Evolutionary conservation across 257 asterid genomes (phyloP).

Genomic region (Scutellaria galericulata): DNA sequence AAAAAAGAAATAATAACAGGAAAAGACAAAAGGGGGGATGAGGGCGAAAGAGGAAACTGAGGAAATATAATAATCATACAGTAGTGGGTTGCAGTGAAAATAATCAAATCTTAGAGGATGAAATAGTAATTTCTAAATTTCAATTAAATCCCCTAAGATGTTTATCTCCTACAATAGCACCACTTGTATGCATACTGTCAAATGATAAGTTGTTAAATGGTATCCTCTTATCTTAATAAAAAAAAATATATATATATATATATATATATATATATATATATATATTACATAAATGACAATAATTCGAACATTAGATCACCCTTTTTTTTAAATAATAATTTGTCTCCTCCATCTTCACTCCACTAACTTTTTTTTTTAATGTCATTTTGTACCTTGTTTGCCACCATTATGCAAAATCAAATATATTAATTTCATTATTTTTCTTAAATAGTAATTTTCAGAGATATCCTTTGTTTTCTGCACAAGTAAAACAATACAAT

Average conservation of each 20-base stretch:
- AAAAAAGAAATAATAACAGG: not conserved
- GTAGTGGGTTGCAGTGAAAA: conserved; percentile 9
- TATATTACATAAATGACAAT: no score
- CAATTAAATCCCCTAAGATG: not conserved
- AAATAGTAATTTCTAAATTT: not conserved
- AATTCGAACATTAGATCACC: no score
- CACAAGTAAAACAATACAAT: not conserved
- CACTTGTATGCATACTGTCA: no score
- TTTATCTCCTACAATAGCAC: not conserved
- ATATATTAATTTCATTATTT: not conserved
- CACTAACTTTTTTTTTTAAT: no score
- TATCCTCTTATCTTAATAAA: no score
- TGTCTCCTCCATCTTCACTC: no score
- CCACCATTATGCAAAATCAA: not conserved
- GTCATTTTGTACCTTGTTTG: not conserved
- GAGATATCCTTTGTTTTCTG: conserved; percentile 23
- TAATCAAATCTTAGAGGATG: not conserved
- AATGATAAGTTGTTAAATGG: no score
- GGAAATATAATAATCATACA: not conserved
- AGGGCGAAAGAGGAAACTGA: conserved; percentile 2
- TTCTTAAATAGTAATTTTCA: no score
- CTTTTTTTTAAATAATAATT: no score
- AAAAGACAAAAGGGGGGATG: not conserved
- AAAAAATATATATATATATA: no score
- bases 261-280: no score